Evolutionary conservation across 2,329 filamentous ascomycete genomes (phyloP), one percentile per base, ranked within the genome.

Genomic region (Alternaria triticina): DNA sequence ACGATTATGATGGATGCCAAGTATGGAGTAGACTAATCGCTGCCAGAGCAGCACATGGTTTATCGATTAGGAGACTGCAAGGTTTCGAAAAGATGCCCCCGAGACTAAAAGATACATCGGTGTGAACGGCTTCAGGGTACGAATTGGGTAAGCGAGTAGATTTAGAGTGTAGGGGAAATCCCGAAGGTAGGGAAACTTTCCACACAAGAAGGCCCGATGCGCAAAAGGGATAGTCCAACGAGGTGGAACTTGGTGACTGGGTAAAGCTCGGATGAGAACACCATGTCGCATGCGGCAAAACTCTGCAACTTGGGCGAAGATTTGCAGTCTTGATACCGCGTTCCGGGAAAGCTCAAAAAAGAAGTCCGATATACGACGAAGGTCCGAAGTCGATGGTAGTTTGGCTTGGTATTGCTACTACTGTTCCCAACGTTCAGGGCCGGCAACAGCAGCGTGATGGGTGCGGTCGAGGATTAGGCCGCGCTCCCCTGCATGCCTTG

Each of bases 121-220:
- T 47, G 40, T 47, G 54, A 62, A 62, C 59, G 54, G 59, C 17
- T 40, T 54, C 28, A 36, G 28, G 59, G 55, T 59, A 62, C 47
- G 25, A 47, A 62, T 54, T 17, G 55, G 47, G 59, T 59, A 62
- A 62, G 59, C 47, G 55, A 51, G 23, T 28, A 50, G n/a, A 20
- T 62, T 58, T 17, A 28, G 28, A 33, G 55, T 28, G 28, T 43
- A 46, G 51, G 47, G 27, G 22, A 13, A 20, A 20, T 40, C 30
- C 54, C 54, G 56, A 43, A 43, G 15, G 46, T 33, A 47, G 23
- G 59, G 55, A 62, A 47, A 49, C 47, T 59, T 62, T 62, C 40
- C 40, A 59, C 47, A 47, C 56, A 47, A 59, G 47, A 40, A 62
- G 55, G 59, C 30, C 59, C 55, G 59, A 62, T 59, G 36, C 47